phyloP scores from a whole-genome alignment of 2,329 filamentous ascomycete genomes.

The Chrysoporthe austroafricana region DNA sequence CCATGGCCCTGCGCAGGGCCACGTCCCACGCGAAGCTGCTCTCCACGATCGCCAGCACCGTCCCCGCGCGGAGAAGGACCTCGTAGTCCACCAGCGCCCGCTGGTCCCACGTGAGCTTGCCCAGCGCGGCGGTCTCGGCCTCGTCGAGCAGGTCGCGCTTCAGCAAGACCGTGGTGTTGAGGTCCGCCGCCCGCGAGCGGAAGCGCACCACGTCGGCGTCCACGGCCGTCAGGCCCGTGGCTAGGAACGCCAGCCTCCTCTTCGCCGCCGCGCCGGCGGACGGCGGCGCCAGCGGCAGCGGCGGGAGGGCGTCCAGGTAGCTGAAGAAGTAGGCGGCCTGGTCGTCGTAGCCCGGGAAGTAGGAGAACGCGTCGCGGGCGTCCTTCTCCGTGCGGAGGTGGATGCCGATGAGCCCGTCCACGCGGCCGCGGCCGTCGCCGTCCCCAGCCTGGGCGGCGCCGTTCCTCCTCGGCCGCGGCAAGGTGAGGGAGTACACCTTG shows the following conservation, averaged over 20 bases:
- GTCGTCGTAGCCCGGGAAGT: constrained; percentile 38
- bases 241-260: constrained; percentile 45
- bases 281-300: background rate
- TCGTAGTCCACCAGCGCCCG: constrained; percentile 55
- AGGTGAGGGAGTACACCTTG: constrained; percentile 31
- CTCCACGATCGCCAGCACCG: constrained; percentile 49
- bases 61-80: constrained; percentile 47
- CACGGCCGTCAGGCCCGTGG: constrained; percentile 42
- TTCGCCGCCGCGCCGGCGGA: background rate
- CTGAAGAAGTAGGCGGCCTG: constrained; percentile 40
- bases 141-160: constrained; percentile 48
- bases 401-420: constrained; percentile 38
- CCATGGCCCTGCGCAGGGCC: constrained; percentile 43
- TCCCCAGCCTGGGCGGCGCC: constrained; percentile 29
- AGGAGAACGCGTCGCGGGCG: constrained; percentile 23
- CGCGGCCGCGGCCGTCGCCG: constrained; percentile 30
- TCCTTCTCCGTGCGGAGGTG: constrained; percentile 44
- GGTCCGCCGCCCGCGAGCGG: constrained; percentile 39
- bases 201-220: constrained; percentile 42
- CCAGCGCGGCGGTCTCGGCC: constrained; percentile 40
- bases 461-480: constrained; percentile 31
- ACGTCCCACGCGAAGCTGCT: constrained; percentile 53
- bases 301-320: constrained; percentile 30
- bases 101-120: constrained; percentile 51
- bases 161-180: constrained; percentile 44